phyloP scores from a whole-genome alignment of 1,284 basidiomycete species.

The Rhodotorula sp. region DNA sequence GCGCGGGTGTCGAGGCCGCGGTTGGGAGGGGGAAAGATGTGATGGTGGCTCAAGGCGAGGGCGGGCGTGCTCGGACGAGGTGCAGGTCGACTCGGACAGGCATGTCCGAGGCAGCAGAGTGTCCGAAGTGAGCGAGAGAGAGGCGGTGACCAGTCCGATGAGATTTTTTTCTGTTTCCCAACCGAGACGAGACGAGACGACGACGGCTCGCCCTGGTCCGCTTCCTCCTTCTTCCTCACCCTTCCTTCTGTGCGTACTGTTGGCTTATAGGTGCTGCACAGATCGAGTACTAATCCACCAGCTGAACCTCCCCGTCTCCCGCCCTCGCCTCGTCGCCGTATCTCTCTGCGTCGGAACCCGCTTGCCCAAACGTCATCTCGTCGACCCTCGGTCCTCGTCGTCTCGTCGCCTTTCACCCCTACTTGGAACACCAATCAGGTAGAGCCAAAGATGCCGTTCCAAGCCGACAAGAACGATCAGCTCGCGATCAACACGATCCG shows the following conservation, averaged over 20 bases:
- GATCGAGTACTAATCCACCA: neutral
- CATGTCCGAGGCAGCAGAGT: no score
- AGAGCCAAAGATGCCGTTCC: slow-evolving; percentile 21
- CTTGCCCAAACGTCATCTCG: slow-evolving; percentile 1
- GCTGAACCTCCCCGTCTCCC: neutral
- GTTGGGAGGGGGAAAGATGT: no score
- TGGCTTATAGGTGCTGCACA: neutral
- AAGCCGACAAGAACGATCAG: slow-evolving; percentile 36
- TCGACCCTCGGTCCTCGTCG: slow-evolving; percentile 5
- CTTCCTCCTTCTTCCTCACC: neutral
- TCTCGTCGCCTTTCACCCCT: neutral
- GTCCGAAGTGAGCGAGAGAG: no score
- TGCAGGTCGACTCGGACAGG: no score
- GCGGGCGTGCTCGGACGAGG: no score
- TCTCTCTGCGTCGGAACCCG: no score
- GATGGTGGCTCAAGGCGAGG: no score
- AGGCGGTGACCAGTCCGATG: no score
- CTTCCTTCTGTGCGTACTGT: neutral
- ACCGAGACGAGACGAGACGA: no score
- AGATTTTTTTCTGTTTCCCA: no score
- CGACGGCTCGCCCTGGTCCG: neutral
- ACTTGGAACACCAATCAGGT: neutral
- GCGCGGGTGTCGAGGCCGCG: no score
- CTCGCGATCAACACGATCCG: slow-evolving; percentile 66
- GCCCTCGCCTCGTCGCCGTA: neutral